Conservation (phyloP, 2,329 filamentous ascomycete genomes). For the Ascochyta viciae-villosae region DNA sequence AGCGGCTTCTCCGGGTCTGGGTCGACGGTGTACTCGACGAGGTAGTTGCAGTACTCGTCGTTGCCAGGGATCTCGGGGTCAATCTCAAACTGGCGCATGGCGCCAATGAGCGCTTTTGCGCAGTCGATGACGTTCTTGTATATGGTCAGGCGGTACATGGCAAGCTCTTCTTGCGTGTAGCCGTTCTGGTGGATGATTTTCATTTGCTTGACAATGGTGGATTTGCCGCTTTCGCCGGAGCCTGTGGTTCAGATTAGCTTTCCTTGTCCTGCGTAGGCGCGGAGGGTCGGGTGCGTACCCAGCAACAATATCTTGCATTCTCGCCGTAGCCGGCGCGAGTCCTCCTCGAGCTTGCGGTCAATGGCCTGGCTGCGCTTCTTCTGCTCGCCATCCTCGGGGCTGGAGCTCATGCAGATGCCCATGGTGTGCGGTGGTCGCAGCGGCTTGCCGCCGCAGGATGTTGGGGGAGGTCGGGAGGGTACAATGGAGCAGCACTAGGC, state of each 20-base stretch:
- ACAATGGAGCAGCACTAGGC: slow-evolving; percentile 32
- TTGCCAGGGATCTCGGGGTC: slow-evolving; percentile 76
- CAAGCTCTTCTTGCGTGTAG: slow-evolving; percentile 91
- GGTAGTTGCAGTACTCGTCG: slow-evolving; percentile 76
- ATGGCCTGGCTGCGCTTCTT: slow-evolving; percentile 98
- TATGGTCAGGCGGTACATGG: slow-evolving; percentile 92
- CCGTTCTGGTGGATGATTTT: slow-evolving; percentile 99
- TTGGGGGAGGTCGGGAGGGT: slow-evolving; percentile 25
- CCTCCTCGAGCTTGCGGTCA: slow-evolving; percentile 91
- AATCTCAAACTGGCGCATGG: slow-evolving; percentile 91
- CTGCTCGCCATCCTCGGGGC: slow-evolving; percentile 84
- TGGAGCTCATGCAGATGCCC: slow-evolving; percentile 93
- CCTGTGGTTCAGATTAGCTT: slow-evolving; percentile 62
- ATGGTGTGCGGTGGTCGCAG: slow-evolving; percentile 62
- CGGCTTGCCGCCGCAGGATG: slow-evolving; percentile 41
- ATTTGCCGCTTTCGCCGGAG: slow-evolving; percentile 98
- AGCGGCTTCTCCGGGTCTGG: slow-evolving; percentile 87
- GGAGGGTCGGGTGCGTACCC: slow-evolving; percentile 64
- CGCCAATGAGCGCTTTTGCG: slow-evolving; percentile 88
- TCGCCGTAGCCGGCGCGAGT: slow-evolving; percentile 87
- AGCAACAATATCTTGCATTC: slow-evolving; percentile 99
- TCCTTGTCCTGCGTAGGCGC: not conserved
- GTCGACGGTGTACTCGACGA: slow-evolving; percentile 88
- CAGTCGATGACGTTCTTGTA: slow-evolving; percentile 99
- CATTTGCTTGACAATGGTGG: slow-evolving; percentile 99